Conservation (phyloP, 1,139 yeast species). For the Magnusiomyces fungicola region DNA sequence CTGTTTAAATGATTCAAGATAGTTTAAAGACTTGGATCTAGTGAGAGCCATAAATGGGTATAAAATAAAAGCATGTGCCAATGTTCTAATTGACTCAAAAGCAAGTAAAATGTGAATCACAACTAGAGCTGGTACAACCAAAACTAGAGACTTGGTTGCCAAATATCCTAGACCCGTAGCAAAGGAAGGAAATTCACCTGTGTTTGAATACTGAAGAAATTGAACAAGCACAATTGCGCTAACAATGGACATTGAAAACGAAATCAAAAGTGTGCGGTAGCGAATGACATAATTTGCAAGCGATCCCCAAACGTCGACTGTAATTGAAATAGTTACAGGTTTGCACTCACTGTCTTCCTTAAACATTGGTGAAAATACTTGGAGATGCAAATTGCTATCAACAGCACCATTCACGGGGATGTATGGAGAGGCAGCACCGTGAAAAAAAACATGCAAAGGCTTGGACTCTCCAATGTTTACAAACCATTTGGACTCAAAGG, state of each 20-base stretch:
- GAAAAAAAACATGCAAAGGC: slow-evolving; percentile 40
- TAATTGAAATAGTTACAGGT: slow-evolving; percentile 1
- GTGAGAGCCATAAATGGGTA: slow-evolving; percentile 10
- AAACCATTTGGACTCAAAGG: slow-evolving; percentile 72
- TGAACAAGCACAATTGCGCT: slow-evolving; percentile 23
- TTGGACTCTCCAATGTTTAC: slow-evolving; percentile 36
- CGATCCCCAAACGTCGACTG: slow-evolving; percentile 30
- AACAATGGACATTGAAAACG: slow-evolving; percentile 30
- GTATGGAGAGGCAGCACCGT: slow-evolving; percentile 64
- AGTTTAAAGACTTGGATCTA: not conserved
- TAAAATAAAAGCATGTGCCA: slow-evolving; percentile 17
- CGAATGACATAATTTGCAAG: slow-evolving; percentile 32
- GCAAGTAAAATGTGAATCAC: slow-evolving; percentile 20
- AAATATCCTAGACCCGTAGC: slow-evolving; percentile 40
- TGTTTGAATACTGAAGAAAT: slow-evolving; percentile 18
- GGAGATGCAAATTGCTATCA: slow-evolving; percentile 31
- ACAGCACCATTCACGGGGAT: slow-evolving; percentile 40
- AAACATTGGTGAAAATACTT: slow-evolving; percentile 27
- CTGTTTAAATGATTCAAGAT: not conserved
- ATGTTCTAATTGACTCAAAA: slow-evolving; percentile 16
- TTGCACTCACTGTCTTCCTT: not conserved
- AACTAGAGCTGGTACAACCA: slow-evolving; percentile 14
- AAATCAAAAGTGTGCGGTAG: slow-evolving; percentile 30
- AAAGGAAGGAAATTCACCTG: slow-evolving; percentile 44
- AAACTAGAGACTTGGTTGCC: slow-evolving; percentile 19